phyloP scores from a whole-genome alignment of 345 rosid genomes.

The Anastatica hierochuntica region DNA sequence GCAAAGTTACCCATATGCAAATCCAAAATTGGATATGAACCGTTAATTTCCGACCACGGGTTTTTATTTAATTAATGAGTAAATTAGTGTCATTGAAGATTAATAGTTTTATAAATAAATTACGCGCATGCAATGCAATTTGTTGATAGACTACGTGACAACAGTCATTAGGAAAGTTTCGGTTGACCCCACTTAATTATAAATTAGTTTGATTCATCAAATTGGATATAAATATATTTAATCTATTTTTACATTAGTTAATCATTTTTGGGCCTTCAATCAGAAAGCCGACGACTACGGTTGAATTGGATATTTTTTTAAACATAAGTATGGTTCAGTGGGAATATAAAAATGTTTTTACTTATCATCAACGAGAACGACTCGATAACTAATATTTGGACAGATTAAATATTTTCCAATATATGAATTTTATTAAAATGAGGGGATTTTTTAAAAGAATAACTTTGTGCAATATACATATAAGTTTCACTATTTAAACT shows the following conservation, averaged over 20 bases:
- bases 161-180: constrained; percentile 12
- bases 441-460: too few species aligned
- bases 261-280: background rate
- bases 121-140: constrained; percentile 22
- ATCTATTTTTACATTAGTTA: background rate
- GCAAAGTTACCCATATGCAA: too few species aligned
- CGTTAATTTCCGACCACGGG: background rate
- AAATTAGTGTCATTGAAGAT: background rate
- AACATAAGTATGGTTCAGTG: too few species aligned
- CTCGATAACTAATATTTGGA: too few species aligned
- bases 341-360: too few species aligned
- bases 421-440: too few species aligned
- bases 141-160: constrained; percentile 6
- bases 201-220: constrained; percentile 8
- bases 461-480: too few species aligned
- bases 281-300: background rate
- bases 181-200: constrained; percentile 10
- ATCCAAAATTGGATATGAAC: background rate
- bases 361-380: too few species aligned
- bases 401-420: too few species aligned
- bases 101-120: background rate
- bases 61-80: background rate
- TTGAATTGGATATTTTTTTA: too few species aligned
- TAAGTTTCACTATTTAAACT: too few species aligned
- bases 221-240: constrained; percentile 3